phyloP scores from a whole-genome alignment of 1,284 basidiomycete species.

The Cutaneotrichosporon cyanovorans region DNA sequence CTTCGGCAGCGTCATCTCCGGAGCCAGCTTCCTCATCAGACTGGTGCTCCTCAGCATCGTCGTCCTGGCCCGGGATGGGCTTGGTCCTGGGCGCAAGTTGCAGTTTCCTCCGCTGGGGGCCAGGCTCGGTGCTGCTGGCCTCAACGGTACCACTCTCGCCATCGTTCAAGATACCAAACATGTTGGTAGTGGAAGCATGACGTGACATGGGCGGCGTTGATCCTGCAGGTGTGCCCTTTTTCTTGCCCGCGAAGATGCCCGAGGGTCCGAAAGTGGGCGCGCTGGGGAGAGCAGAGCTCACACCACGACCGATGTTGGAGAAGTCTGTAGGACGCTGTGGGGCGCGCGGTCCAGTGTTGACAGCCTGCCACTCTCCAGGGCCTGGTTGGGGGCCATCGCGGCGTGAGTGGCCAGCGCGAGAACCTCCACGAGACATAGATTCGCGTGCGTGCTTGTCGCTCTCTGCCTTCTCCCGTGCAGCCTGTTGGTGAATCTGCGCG shows the following conservation, averaged over 20 bases:
- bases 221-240: slow-evolving; percentile 51
- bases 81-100: slow-evolving; percentile 58
- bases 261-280: slow-evolving; percentile 68
- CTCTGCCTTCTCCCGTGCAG: slow-evolving; percentile 65
- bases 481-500: slow-evolving; percentile 78
- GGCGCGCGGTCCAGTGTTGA: slow-evolving; percentile 50
- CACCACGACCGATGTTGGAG: slow-evolving; percentile 66
- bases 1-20: slow-evolving; percentile 49
- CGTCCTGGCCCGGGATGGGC: slow-evolving; percentile 46
- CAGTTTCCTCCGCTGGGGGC: slow-evolving; percentile 64
- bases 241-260: slow-evolving; percentile 68
- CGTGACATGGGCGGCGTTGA: slow-evolving; percentile 62
- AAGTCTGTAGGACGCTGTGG: slow-evolving; percentile 63
- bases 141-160: slow-evolving; percentile 47
- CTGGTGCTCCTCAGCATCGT: slow-evolving; percentile 32
- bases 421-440: slow-evolving; percentile 69
- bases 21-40: slow-evolving; percentile 48
- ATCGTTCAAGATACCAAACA: slow-evolving; percentile 71
- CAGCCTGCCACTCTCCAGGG: slow-evolving; percentile 76
- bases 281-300: slow-evolving; percentile 69
- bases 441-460: slow-evolving; percentile 53
- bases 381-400: slow-evolving; percentile 50
- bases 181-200: slow-evolving; percentile 70
- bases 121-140: slow-evolving; percentile 46
- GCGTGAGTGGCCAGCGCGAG: slow-evolving; percentile 69